Conservation (phyloP, 495 filamentous ascomycete species). For the Aspergillus avenaceus region DNA sequence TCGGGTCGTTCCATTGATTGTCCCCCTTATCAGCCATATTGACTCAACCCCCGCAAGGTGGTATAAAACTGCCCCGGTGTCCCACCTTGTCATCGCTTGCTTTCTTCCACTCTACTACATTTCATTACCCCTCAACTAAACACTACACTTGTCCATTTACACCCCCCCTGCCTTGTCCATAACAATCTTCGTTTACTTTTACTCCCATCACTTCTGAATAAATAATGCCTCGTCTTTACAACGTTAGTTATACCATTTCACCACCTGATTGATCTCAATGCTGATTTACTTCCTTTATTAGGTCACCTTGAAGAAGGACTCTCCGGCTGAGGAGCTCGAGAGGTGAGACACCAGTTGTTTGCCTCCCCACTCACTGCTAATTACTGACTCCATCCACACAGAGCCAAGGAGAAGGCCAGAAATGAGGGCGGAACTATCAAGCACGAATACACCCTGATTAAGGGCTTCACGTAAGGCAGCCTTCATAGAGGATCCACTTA, state of each 20-base stretch:
- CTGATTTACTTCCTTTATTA: constrained; percentile 27
- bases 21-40: constrained; percentile 9
- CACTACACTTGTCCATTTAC: not conserved
- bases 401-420: constrained; percentile 66
- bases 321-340: constrained; percentile 56
- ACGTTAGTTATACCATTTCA: constrained; percentile 45
- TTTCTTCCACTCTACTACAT: not conserved
- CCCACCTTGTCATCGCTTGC: not conserved
- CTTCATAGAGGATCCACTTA: not conserved
- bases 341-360: constrained; percentile 41
- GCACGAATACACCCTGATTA: constrained; percentile 80
- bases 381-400: constrained; percentile 24
- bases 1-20: not conserved
- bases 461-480: constrained; percentile 77
- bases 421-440: constrained; percentile 75
- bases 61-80: not conserved
- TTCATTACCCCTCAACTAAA: not conserved
- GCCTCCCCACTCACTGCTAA: not conserved
- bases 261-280: not conserved
- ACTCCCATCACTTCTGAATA: constrained; percentile 1
- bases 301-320: constrained; percentile 74
- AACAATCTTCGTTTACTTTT: not conserved
- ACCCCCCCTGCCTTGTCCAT: not conserved
- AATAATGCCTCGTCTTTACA: constrained; percentile 70
- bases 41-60: constrained; percentile 6